A percentile compares a stretch with the other conserved stretches of the same genome.
Conservation (phyloP, 2,329 filamentous ascomycete species). For the Stemphylium vesicarium region DNA sequence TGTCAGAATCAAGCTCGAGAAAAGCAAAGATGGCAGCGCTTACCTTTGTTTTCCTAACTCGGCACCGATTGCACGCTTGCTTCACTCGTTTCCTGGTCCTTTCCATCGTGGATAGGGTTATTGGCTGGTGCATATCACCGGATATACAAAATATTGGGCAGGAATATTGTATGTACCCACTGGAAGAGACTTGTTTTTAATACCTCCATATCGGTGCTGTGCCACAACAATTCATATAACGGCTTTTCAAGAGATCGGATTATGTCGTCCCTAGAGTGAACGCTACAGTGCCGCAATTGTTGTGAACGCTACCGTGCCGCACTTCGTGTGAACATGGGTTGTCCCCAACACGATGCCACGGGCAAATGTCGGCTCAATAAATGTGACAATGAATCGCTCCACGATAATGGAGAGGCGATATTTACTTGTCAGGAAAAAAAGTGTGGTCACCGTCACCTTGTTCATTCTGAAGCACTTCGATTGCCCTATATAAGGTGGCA, state of each 20-base stretch:
- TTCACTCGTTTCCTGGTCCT: slow-evolving; percentile 9
- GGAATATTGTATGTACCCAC: neutral
- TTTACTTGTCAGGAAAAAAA: neutral
- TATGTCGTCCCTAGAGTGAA: neutral
- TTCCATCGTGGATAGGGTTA: neutral
- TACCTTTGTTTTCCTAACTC: slow-evolving; percentile 15
- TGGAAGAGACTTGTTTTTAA: neutral
- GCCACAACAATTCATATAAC: neutral
- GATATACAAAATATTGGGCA: neutral
- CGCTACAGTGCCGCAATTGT: neutral
- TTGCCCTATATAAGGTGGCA: neutral
- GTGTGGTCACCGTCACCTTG: neutral
- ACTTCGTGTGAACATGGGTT: neutral
- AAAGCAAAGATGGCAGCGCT: neutral
- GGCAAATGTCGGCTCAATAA: slow-evolving; percentile 3
- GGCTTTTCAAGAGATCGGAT: neutral
- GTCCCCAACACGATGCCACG: neutral
- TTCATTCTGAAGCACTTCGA: neutral
- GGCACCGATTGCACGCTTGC: slow-evolving; percentile 12
- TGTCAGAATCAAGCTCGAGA: slow-evolving; percentile 1
- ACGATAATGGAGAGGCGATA: neutral
- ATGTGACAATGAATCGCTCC: neutral
- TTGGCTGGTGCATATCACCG: neutral
- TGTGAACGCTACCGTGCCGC: neutral
- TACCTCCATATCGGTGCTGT: neutral